Percentiles rank a stretch among this genome's conserved stretches.
phyloP scores from a whole-genome alignment of 139 green algal genomes.

The Desmodesmus armatus region DNA sequence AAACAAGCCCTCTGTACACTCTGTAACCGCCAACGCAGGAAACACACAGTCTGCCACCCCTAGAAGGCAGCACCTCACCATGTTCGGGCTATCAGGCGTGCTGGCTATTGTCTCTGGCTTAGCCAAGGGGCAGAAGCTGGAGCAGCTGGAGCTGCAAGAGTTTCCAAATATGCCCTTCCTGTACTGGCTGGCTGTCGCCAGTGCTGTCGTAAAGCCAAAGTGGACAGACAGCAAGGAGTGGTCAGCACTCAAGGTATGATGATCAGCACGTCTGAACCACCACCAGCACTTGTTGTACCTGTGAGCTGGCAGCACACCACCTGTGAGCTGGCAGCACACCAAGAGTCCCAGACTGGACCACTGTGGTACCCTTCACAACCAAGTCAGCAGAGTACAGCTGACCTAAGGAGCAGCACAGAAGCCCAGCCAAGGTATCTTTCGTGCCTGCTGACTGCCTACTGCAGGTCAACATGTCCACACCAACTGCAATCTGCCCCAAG shows the following conservation, averaged over 20 bases:
- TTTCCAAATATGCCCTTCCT: slow-evolving; percentile 49
- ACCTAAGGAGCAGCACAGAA: background rate
- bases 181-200: slow-evolving; percentile 44
- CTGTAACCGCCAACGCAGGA: no score
- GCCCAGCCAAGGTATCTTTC: background rate
- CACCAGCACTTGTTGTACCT: background rate
- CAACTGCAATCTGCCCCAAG: background rate
- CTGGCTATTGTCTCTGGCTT: slow-evolving; percentile 19
- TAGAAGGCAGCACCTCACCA: no score
- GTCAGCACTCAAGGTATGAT: slow-evolving; percentile 37
- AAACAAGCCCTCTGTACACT: no score
- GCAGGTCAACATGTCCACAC: slow-evolving; percentile 19
- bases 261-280: background rate
- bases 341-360: no score
- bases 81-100: slow-evolving; percentile 26
- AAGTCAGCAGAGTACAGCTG: no score
- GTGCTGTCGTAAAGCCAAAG: slow-evolving; percentile 40
- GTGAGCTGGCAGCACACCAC: background rate
- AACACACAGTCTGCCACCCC: no score
- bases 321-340: no score
- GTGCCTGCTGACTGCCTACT: background rate
- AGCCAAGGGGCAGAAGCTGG: slow-evolving; percentile 9
- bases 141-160: slow-evolving; percentile 42
- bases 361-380: no score
- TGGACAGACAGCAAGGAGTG: slow-evolving; percentile 34